These are phyloP conservation scores for Tylopilus sp. DNA, from an alignment of 768 basidiomycete genomes.

Conservation along the genomic window DNA sequence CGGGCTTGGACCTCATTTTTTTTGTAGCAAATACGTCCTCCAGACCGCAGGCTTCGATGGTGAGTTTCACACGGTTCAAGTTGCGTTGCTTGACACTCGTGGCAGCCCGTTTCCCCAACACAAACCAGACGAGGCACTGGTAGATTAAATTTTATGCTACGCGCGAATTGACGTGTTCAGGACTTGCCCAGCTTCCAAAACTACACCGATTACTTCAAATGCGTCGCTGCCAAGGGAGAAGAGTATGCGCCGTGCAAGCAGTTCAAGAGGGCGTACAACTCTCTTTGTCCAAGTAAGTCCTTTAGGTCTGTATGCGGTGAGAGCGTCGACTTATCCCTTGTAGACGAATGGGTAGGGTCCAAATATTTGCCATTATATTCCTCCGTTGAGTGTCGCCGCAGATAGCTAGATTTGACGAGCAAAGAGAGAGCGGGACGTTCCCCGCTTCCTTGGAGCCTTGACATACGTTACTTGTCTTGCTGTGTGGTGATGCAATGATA, in stretches of 20 bases:
- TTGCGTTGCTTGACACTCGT: slow-evolving; percentile 7
- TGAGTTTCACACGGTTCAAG: slow-evolving; percentile 29
- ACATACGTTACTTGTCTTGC: slow-evolving; percentile 17
- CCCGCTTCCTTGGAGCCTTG: slow-evolving; percentile 84
- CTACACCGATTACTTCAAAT: slow-evolving; percentile 99
- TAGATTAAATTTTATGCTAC: slow-evolving; percentile 34
- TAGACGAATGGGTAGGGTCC: slow-evolving; percentile 86
- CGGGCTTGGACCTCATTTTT: slow-evolving; percentile 12
- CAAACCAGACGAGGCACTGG: slow-evolving; percentile 98
- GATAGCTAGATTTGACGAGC: slow-evolving; percentile 91
- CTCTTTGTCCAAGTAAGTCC: slow-evolving; percentile 93
- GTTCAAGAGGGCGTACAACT: slow-evolving; percentile 94
- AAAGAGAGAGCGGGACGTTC: slow-evolving; percentile 91
- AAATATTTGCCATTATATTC: not conserved
- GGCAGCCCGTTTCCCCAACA: slow-evolving; percentile 83
- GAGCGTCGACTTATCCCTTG: slow-evolving; percentile 5
- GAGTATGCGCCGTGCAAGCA: slow-evolving; percentile 99
- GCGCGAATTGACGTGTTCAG: not conserved
- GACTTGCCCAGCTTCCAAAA: slow-evolving; percentile 73
- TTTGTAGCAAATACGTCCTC: slow-evolving; percentile 74
- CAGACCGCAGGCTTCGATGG: slow-evolving; percentile 96
- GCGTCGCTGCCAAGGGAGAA: slow-evolving; percentile 94
- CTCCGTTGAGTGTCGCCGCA: slow-evolving; percentile 27
- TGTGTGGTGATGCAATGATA: slow-evolving; percentile 13
- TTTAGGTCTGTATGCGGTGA: not conserved